Conservation (phyloP, 371 early-diverging fungal genomes). For the Choanephora cucurbitarum region DNA sequence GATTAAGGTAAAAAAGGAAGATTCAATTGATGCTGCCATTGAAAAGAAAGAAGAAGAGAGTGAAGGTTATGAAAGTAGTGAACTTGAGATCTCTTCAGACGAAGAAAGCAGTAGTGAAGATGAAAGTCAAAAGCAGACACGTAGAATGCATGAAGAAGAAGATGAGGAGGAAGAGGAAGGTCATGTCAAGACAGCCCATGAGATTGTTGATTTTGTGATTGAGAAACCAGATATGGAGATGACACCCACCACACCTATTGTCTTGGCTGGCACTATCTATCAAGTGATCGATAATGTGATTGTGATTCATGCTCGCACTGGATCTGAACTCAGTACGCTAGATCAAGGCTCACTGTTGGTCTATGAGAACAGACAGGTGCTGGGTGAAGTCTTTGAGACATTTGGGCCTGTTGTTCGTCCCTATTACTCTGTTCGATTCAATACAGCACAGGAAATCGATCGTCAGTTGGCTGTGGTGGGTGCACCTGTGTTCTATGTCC, state of each 20-base stretch:
- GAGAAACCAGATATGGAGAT: constrained; percentile 65
- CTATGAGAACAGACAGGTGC: constrained; percentile 59
- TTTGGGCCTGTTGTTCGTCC: constrained; percentile 92
- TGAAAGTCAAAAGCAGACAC: constrained; percentile 14
- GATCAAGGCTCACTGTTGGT: constrained; percentile 82
- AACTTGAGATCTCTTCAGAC: constrained; percentile 32
- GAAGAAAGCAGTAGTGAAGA: constrained; percentile 26
- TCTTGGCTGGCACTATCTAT: constrained; percentile 67
- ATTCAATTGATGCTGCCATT: constrained; percentile 36
- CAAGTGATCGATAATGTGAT: constrained; percentile 77
- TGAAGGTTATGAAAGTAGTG: constrained; percentile 40
- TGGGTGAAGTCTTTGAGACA: constrained; percentile 91
- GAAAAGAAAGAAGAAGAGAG: constrained; percentile 19
- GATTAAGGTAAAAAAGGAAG: background rate
- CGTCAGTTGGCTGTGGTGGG: constrained; percentile 46
- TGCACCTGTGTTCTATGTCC: constrained; percentile 63
- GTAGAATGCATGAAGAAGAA: no score
- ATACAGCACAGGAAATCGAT: constrained; percentile 62
- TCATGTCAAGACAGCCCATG: constrained; percentile 54
- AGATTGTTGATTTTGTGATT: constrained; percentile 55
- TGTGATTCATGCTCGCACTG: constrained; percentile 62
- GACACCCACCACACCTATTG: constrained; percentile 54
- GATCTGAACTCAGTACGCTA: constrained; percentile 61
- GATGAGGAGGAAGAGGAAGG: constrained; percentile 23
- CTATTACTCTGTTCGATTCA: constrained; percentile 81